Evolutionary conservation across 1,284 basidiomycete species (phyloP).

Genomic region (Leccinum angustisporum): DNA sequence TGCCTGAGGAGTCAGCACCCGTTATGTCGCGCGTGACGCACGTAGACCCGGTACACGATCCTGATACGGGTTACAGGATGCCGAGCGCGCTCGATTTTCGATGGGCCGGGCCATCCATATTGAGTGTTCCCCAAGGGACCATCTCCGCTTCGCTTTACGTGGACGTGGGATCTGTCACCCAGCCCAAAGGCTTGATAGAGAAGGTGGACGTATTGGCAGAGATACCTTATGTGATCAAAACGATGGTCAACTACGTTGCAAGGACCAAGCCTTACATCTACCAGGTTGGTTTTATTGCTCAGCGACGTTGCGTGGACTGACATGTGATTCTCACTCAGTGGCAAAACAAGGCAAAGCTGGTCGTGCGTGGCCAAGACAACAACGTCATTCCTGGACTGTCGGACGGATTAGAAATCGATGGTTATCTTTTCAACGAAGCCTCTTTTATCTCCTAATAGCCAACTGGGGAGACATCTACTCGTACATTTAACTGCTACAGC

Average conservation of each 20-base stretch:
- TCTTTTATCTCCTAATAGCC: slow-evolving; percentile 76
- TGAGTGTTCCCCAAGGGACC: slow-evolving; percentile 51
- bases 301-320: not conserved
- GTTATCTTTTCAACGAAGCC: slow-evolving; percentile 83
- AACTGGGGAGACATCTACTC: slow-evolving; percentile 6
- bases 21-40: slow-evolving; percentile 74
- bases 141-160: slow-evolving; percentile 56
- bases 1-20: slow-evolving; percentile 42
- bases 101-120: slow-evolving; percentile 75
- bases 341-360: slow-evolving; percentile 73
- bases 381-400: slow-evolving; percentile 44
- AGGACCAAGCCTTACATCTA: slow-evolving; percentile 94
- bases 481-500: slow-evolving; percentile 14
- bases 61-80: slow-evolving; percentile 81
- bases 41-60: slow-evolving; percentile 56
- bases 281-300: slow-evolving; percentile 51
- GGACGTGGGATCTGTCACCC: slow-evolving; percentile 54
- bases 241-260: slow-evolving; percentile 87
- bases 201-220: slow-evolving; percentile 97
- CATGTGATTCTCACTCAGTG: slow-evolving; percentile 52
- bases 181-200: slow-evolving; percentile 82
- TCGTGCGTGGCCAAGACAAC: slow-evolving; percentile 65
- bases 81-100: slow-evolving; percentile 74
- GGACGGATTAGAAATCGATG: slow-evolving; percentile 59
- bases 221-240: slow-evolving; percentile 89